Evolutionary conservation across 1,139 yeast genomes (phyloP).

Genomic region (Arxiozyma slooffiae): DNA sequence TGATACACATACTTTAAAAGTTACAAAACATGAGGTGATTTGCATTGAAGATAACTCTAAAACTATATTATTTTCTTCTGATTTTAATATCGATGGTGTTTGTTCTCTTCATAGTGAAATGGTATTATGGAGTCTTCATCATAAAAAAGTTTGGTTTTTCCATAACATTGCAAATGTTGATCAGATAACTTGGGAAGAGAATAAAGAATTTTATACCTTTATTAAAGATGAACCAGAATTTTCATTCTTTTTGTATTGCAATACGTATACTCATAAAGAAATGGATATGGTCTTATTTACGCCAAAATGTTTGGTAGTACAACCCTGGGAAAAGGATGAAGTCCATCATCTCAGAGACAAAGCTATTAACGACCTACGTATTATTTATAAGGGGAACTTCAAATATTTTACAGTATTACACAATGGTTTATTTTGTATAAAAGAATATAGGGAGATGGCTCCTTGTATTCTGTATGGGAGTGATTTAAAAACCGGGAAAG

Average conservation of each 20-base stretch:
- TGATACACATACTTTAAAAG: background rate
- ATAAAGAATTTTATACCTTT: background rate
- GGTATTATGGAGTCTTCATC: background rate
- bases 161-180: background rate
- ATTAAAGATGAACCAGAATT: background rate
- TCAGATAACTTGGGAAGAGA: background rate
- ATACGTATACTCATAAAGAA: background rate
- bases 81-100: background rate
- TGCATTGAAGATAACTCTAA: background rate
- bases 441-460: background rate
- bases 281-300: background rate
- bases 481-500: background rate
- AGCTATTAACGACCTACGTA: background rate
- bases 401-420: background rate
- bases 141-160: background rate
- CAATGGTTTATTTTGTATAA: background rate
- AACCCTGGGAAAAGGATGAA: background rate
- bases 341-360: background rate
- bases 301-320: background rate
- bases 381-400: background rate
- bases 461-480: background rate
- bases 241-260: background rate
- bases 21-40: background rate
- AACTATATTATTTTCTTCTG: background rate
- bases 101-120: background rate